phyloP scores from a whole-genome alignment of 2,329 filamentous ascomycete species.

The Clonostachys chloroleuca region DNA sequence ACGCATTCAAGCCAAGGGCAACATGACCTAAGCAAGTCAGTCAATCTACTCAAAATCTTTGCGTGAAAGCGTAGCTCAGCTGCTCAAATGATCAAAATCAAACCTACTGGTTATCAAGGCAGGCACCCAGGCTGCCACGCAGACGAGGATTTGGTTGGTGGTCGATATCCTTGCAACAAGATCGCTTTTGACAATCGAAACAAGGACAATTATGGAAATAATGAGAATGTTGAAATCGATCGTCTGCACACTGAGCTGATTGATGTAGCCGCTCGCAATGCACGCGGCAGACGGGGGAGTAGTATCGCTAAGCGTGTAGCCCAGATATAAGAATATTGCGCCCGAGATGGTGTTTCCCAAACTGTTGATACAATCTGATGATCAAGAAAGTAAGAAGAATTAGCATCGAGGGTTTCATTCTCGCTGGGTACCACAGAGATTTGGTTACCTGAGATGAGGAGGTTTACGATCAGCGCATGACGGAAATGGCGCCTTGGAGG shows the following conservation, averaged over 20 bases:
- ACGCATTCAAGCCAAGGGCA: constrained; percentile 8
- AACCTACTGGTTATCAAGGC: constrained; percentile 26
- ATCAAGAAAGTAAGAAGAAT: neutral
- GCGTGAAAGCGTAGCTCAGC: neutral
- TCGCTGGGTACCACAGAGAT: neutral
- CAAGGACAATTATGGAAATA: constrained; percentile 34
- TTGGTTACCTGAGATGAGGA: constrained; percentile 6
- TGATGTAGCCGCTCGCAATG: constrained; percentile 34
- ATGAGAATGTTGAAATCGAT: constrained; percentile 36
- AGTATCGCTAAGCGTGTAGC: constrained; percentile 14
- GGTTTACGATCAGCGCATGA: constrained; percentile 8
- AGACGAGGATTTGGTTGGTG: constrained; percentile 20
- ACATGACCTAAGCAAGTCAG: constrained; percentile 2
- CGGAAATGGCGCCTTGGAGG: constrained; percentile 7
- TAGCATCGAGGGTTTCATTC: too few relatives aligned
- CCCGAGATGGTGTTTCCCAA: constrained; percentile 36
- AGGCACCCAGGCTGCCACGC: constrained; percentile 30
- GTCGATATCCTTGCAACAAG: too few relatives aligned
- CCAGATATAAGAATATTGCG: constrained; percentile 19
- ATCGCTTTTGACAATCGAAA: too few relatives aligned
- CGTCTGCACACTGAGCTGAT: constrained; percentile 38
- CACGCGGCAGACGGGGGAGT: constrained; percentile 16
- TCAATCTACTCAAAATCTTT: neutral
- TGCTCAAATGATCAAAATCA: neutral
- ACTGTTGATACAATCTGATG: constrained; percentile 31